Base-by-base conservation (phyloP, 2,329 filamentous ascomycete genomes). In the Fusarium anguioides region DNA sequence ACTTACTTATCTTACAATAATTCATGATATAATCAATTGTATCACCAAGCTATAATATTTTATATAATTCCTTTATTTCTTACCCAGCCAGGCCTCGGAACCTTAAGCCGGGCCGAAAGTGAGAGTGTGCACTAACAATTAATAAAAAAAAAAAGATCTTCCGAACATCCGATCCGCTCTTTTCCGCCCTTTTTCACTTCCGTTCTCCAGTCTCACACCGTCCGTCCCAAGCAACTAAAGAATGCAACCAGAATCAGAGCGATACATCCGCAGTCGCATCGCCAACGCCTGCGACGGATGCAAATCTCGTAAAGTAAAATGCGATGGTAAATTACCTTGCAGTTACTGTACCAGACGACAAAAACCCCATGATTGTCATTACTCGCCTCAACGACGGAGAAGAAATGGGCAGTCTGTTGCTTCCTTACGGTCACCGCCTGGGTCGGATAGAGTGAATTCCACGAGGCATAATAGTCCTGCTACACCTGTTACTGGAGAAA, bases 231-330 rank as follows among this genome's bases (percentile, higher is more conserved):
- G n/a, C 23, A 48, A 26, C 48, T 23, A n/a, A 9, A 37, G 15
- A 21, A 72, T 72, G 70, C 57, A 69, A 53, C 41, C 64, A 42
- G 68, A 66, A 51, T 52, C 60, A 60, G 70, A 71, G 39, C 71
- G 65, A 33, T 76, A 75, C 66, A 75, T 80, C 61, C 79, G 78
- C 54, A 78, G 75, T 54, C 83, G 84, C 60, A 81, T 85, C 40
- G 77, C 82, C 56, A 85, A 85, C 62, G 84, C 84, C 40, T 86
- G 84, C 73, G 83, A 86, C 64, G 79, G 80, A 4, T 86, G 84
- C 77, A 86, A 86, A 68, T 78, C 81, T 12, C 80, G 83, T 53
- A 86, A 86, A 78, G 82, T 86, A 37, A 86, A 84, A 74, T 87
- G 84, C 71, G 84, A 86, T 64, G 84, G 84, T 3, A 78, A 79